Conservation (phyloP, 306 rosid genomes). For the Dicorynia guianensis region DNA sequence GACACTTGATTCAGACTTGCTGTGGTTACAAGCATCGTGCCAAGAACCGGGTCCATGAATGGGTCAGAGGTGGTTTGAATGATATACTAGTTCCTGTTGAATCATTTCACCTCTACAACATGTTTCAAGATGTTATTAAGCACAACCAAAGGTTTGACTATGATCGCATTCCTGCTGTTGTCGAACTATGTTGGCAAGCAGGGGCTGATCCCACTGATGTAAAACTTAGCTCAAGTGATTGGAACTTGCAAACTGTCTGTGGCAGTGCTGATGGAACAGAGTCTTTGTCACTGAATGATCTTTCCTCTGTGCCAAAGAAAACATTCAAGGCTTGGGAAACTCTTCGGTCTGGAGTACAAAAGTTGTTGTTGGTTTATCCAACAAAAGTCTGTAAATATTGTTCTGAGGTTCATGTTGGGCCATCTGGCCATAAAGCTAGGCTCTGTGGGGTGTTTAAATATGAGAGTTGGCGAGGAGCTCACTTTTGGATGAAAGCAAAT, state of each 20-base stretch:
- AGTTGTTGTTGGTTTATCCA: conserved; percentile 75
- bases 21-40: conserved; percentile 67
- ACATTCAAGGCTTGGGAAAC: conserved; percentile 82
- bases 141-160: conserved; percentile 83
- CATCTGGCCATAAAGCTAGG: conserved; percentile 85
- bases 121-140: conserved; percentile 75
- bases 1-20: conserved; percentile 80
- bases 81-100: conserved; percentile 82
- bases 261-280: conserved; percentile 42
- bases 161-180: conserved; percentile 85
- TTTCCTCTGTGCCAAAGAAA: conserved; percentile 55
- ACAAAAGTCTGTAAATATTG: conserved; percentile 84
- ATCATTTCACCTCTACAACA: conserved; percentile 70
- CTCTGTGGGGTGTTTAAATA: conserved; percentile 85
- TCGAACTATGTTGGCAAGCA: conserved; percentile 91
- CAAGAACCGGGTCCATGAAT: conserved; percentile 76
- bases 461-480: conserved; percentile 80
- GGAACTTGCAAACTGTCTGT: conserved; percentile 43
- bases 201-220: conserved; percentile 61
- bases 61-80: conserved; percentile 67
- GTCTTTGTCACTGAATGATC: conserved; percentile 53
- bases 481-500: conserved; percentile 80
- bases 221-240: conserved; percentile 42
- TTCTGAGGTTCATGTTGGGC: conserved; percentile 91
- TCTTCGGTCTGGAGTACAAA: conserved; percentile 74